Evolutionary conservation across 164 flowering plant species (phyloP), one percentile per base, ranked within the genome.

Genomic region (Echeveria elegans): DNA sequence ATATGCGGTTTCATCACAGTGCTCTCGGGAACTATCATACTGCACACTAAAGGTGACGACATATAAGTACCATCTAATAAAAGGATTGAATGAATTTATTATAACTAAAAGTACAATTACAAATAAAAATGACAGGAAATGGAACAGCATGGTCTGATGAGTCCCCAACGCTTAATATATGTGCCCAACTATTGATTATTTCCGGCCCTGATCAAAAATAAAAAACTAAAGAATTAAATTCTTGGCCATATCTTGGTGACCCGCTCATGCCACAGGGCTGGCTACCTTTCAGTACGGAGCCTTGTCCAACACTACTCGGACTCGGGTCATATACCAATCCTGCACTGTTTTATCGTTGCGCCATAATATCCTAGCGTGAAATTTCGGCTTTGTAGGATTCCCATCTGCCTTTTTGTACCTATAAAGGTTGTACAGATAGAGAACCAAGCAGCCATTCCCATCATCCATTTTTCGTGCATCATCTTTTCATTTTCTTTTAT

Each of bases 1-100:
- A 63, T 92, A 70, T 92, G 98, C 78, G 98, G 98, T 61, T 90
- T 92, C 65, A 82, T 87, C 68, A 90, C 90, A 19, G 88, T 92
- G 31, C 87, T 92, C 56, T 80, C 93, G 43, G 98, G 98, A 72
- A 92, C 98, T 59, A 77, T 90, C 68, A 85, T 92, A 70, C 79
- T 92, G 74, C 98, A 92, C 71, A 69, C 88, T 48, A 92, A 93
- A 21, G 83, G 82, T 80, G 91, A 92, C n/a, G n/a, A 70, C 85
- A 82, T 69, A 96, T 90, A 75, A 75, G 76, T 52, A 52, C 2
- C 28, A 52, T 21, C 28, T 7, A 23, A 52, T 8, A 21, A 23
- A 50, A n/a, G 23, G 56, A 48, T n/a, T n/a, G 10, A 4, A 7
- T 12, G 41, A 5, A 12, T 61, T 30, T 23, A 60, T 56, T 63